phyloP scores from a whole-genome alignment of 2,329 filamentous ascomycete genomes.

The Aspergillus aculeatinus region DNA sequence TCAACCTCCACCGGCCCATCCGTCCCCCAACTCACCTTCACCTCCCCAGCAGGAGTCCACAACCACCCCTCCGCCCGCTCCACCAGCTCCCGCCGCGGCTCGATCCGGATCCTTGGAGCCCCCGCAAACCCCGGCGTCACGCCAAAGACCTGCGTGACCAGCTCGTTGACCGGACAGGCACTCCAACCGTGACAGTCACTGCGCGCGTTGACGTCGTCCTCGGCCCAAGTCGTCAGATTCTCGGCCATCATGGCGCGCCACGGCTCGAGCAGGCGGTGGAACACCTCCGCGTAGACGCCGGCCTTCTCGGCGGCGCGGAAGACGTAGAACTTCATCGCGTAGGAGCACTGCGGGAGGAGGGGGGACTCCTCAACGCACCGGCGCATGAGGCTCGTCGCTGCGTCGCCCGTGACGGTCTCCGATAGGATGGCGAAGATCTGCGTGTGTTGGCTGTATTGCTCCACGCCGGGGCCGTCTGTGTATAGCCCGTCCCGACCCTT shows the following conservation, averaged over 20 bases:
- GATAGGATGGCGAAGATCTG: slow-evolving; percentile 10
- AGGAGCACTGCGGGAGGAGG: not conserved
- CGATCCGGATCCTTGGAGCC: not conserved
- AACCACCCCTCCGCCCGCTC: not conserved
- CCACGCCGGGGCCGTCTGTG: slow-evolving; percentile 3
- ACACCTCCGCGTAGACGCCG: slow-evolving; percentile 4
- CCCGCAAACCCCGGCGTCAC: slow-evolving; percentile 2
- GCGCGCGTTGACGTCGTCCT: slow-evolving; percentile 9
- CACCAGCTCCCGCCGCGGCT: not conserved
- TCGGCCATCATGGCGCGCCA: slow-evolving; percentile 6
- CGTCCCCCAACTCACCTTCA: not conserved
- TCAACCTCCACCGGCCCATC: not conserved
- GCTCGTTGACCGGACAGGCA: slow-evolving; percentile 10
- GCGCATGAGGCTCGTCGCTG: not conserved
- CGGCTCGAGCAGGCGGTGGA: not conserved
- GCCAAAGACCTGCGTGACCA: slow-evolving; percentile 9
- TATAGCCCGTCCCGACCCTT: not conserved
- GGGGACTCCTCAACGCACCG: not conserved
- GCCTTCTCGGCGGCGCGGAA: slow-evolving; percentile 4
- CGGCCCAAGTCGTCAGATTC: slow-evolving; percentile 12
- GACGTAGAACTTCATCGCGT: slow-evolving; percentile 11
- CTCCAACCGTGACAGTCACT: slow-evolving; percentile 16
- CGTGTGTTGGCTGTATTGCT: slow-evolving; percentile 9
- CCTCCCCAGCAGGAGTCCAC: not conserved
- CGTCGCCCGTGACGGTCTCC: not conserved